Conservation (phyloP, 2,329 filamentous ascomycete genomes). For the Thelonectria blattea region DNA sequence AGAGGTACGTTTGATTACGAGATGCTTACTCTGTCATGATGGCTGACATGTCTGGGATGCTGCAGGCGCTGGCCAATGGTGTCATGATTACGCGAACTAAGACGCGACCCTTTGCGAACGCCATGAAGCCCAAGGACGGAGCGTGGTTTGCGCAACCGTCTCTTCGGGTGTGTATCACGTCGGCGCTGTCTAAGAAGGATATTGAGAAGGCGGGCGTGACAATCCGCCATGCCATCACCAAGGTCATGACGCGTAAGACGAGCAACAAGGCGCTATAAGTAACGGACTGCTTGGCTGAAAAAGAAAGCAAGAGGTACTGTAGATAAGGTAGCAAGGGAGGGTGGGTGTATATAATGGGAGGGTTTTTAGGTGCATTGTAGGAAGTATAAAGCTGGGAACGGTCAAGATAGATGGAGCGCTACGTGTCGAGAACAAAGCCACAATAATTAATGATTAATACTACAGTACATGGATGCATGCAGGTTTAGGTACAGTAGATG, state of each 20-base stretch:
- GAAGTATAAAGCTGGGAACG: too few species aligned
- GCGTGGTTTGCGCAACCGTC: slow-evolving; percentile 77
- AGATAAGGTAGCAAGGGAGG: not conserved
- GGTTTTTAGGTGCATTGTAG: slow-evolving; percentile 6
- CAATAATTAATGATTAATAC: slow-evolving; percentile 40
- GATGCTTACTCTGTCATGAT: not conserved
- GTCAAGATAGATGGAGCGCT: too few species aligned
- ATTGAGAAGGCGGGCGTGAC: slow-evolving; percentile 90
- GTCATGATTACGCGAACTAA: slow-evolving; percentile 90
- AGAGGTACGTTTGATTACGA: slow-evolving; percentile 69
- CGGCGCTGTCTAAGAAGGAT: slow-evolving; percentile 88
- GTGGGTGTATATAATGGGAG: slow-evolving; percentile 14
- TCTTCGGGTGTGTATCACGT: slow-evolving; percentile 90
- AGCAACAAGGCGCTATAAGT: slow-evolving; percentile 45
- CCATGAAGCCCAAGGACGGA: slow-evolving; percentile 71
- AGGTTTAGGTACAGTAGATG: not conserved
- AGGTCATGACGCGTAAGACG: slow-evolving; percentile 76
- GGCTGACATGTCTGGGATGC: not conserved
- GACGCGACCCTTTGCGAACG: slow-evolving; percentile 69
- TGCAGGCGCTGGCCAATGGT: slow-evolving; percentile 80
- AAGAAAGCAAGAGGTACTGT: not conserved
- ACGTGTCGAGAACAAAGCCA: not conserved
- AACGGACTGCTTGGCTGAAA: not conserved
- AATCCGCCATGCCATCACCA: slow-evolving; percentile 92
- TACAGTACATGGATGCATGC: slow-evolving; percentile 20